Evolutionary conservation across 805 yeast genomes (phyloP).

Genomic region (Saccharomycopsis amapae): DNA sequence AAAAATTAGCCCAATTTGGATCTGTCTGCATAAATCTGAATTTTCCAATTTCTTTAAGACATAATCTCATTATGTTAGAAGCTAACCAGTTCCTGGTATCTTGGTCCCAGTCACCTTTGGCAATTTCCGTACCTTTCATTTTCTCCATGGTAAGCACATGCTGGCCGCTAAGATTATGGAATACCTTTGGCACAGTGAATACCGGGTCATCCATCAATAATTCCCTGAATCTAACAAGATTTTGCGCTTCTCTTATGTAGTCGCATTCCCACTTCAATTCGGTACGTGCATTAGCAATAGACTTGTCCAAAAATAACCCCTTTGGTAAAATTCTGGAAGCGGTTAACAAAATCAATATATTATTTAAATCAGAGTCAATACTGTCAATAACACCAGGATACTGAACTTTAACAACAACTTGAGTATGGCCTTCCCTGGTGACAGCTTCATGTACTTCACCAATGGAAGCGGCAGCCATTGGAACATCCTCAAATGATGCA

Average conservation of each 20-base stretch:
- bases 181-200: conserved; percentile 77
- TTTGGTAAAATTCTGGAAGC: conserved; percentile 85
- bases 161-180: conserved; percentile 67
- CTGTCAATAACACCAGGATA: conserved; percentile 95
- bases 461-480: conserved; percentile 95
- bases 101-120: conserved; percentile 69
- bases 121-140: conserved; percentile 78
- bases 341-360: conserved; percentile 69
- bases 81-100: conserved; percentile 75
- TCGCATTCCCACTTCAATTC: conserved; percentile 98
- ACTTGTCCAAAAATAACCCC: conserved; percentile 85
- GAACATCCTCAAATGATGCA: conserved; percentile 72
- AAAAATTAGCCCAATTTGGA: conserved; percentile 98
- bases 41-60: conserved; percentile 75
- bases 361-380: conserved; percentile 90
- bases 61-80: conserved; percentile 75
- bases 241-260: conserved; percentile 80
- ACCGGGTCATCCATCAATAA: conserved; percentile 52
- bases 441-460: conserved; percentile 93
- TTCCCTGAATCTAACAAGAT: conserved; percentile 59
- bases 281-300: conserved; percentile 85
- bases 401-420: conserved; percentile 91
- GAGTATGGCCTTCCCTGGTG: conserved; percentile 48
- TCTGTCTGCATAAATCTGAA: conserved; percentile 96
- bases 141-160: conserved; percentile 85